Conservation (phyloP, 2,329 filamentous ascomycete species). For the Colletotrichum plurivorum region DNA sequence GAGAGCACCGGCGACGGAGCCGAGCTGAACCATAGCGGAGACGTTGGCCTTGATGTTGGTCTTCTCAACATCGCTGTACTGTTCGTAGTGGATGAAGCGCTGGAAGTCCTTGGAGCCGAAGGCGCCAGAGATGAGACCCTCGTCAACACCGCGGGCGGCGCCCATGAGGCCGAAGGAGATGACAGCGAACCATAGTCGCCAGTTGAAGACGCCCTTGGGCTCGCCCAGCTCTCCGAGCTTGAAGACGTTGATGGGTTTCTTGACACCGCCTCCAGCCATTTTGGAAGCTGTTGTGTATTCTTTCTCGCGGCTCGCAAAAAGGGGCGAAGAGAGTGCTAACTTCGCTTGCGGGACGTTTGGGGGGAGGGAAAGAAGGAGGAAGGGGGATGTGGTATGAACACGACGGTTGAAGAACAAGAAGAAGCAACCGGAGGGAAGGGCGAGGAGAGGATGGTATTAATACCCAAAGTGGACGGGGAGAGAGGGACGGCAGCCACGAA, state of each 20-base stretch:
- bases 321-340: neutral
- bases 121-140: constrained; percentile 82
- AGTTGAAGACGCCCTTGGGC: constrained; percentile 81
- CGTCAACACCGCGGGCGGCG: constrained; percentile 83
- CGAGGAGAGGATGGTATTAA: constrained; percentile 31
- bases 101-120: constrained; percentile 78
- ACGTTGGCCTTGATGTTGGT: constrained; percentile 83
- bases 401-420: constrained; percentile 17
- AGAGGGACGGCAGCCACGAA: constrained; percentile 3
- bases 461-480: constrained; percentile 8
- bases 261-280: constrained; percentile 57
- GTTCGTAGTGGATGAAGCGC: constrained; percentile 68
- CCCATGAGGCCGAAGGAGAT: constrained; percentile 82
- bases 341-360: neutral
- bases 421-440: neutral
- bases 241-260: constrained; percentile 75
- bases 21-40: constrained; percentile 86
- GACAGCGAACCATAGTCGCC: constrained; percentile 83
- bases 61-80: constrained; percentile 65
- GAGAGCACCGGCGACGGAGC: constrained; percentile 79
- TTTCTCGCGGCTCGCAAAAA: constrained; percentile 19
- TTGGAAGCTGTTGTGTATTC: constrained; percentile 12
- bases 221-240: constrained; percentile 74
- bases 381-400: constrained; percentile 31
- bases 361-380: neutral